Evolutionary conservation across 305 asterid species (phyloP), one percentile per base, ranked within the genome.

Genomic region (Ilex paraguariensis): DNA sequence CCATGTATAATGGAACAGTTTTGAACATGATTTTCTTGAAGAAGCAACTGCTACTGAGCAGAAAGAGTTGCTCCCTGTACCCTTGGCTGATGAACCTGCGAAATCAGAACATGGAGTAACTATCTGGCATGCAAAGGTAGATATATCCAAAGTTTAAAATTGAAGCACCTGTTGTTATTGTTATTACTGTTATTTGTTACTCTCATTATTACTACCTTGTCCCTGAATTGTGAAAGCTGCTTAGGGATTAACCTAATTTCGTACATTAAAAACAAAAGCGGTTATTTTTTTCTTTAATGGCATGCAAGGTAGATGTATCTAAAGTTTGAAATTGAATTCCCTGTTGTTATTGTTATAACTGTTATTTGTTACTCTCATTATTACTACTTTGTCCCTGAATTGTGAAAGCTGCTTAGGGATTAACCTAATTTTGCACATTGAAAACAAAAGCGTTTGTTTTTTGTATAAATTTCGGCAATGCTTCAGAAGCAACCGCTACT

Each of bases 71-170:
- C 76, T 69, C 69, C 64, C 74, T 16, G 65, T 72, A 61, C 82
- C 67, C 60, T 59, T 71, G 60, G 63, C 66, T 57, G 62, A 81
- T 69, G 86, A 77, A 67, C 65, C 63, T 63, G 59, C 75, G 46
- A 76, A 77, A 65, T 56, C 74, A 65, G 83, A 75, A 36, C 79
- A 54, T 61, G 60, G 74, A 31, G 60, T 74, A 60, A 84, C 92
- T 39, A 70, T 86, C 31, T 94, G 99, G 99, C 88, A 86, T 79
- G 95, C 99, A 31, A 94, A 94, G 99, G 99, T 94, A 59, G 58
- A 49, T 31, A 70, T 62, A 30, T 60, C 54, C 31, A 13, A 21
- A 30, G 28, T 21, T 21, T 21, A 21, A 21, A 21, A 21, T 21
- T 21, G 28, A 21, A 21, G 28, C 1, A 0, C 28, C 28, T 21